phyloP scores from a whole-genome alignment of 169 alveolate species.

The Cryptosporidium sp. region DNA sequence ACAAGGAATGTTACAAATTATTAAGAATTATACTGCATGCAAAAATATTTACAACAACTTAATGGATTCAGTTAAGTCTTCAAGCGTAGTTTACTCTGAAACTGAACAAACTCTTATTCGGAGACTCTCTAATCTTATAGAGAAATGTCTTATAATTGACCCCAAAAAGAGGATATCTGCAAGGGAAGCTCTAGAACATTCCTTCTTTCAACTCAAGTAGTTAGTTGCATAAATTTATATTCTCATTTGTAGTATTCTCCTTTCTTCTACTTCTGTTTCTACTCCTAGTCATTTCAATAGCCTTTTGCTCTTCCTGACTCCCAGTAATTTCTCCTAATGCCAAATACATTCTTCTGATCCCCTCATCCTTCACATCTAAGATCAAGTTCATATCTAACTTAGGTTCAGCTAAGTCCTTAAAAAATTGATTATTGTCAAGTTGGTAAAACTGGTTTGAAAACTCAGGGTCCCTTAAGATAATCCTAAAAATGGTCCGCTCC shows the following conservation, averaged over 20 bases:
- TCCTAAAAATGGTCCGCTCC: not conserved
- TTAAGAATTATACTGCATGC: conserved; percentile 24
- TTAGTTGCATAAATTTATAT: conserved; percentile 1
- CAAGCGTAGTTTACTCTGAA: conserved; percentile 10
- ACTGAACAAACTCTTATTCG: conserved; percentile 79
- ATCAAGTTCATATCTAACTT: not conserved
- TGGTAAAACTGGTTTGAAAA: not conserved
- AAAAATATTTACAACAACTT: conserved; percentile 81
- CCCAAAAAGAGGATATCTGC: conserved; percentile 96
- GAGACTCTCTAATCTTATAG: conserved; percentile 93
- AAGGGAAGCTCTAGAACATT: conserved; percentile 95
- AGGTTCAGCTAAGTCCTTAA: not conserved
- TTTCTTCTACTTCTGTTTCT: not conserved
- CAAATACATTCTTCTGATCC: not conserved
- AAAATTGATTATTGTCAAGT: not conserved
- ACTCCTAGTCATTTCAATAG: not conserved
- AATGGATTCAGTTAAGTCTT: conserved; percentile 79
- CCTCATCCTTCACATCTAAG: not conserved
- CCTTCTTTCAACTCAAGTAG: conserved; percentile 82
- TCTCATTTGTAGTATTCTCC: not conserved
- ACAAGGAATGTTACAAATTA: conserved; percentile 85
- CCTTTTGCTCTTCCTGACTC: no score
- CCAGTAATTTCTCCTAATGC: not conserved
- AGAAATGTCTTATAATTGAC: conserved; percentile 92
- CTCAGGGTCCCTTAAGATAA: not conserved